A percentile compares a stretch with the other conserved stretches of the same genome.
Evolutionary conservation across 257 asterid genomes (phyloP).

Genomic region (Anisodus acutangulus): DNA sequence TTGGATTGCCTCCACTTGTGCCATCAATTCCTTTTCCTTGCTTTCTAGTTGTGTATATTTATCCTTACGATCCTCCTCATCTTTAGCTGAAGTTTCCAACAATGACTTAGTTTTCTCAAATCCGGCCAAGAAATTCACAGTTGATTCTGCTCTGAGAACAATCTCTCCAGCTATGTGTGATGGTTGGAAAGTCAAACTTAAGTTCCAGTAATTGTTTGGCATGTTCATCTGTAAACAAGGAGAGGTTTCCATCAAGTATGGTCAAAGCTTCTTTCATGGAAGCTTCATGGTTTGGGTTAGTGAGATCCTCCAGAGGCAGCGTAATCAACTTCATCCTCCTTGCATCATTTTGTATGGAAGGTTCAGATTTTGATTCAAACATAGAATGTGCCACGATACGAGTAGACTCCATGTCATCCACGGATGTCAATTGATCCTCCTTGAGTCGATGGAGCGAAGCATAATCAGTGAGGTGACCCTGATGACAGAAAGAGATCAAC

Average conservation of each 20-base stretch:
- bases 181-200: not conserved
- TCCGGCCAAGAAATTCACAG: constrained; percentile 2
- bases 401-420: not conserved
- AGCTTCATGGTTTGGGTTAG: not conserved
- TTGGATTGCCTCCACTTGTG: constrained; percentile 18
- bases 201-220: not conserved
- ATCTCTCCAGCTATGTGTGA: not conserved
- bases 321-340: not conserved
- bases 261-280: constrained; percentile 13
- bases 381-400: not conserved
- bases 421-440: not conserved
- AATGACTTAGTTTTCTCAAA: constrained; percentile 21
- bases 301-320: constrained; percentile 1
- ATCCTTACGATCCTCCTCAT: not conserved
- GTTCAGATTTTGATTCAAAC: not conserved
- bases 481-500: not conserved
- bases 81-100: not conserved
- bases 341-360: not conserved
- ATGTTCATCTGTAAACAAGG: not conserved
- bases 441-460: not conserved
- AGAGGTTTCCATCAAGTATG: not conserved
- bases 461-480: not conserved
- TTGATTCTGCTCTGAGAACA: not conserved
- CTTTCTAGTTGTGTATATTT: not conserved
- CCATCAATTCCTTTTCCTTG: constrained; percentile 17